Evolutionary conservation across 1,139 yeast species (phyloP).

Genomic region (Waltiozyma sp.): DNA sequence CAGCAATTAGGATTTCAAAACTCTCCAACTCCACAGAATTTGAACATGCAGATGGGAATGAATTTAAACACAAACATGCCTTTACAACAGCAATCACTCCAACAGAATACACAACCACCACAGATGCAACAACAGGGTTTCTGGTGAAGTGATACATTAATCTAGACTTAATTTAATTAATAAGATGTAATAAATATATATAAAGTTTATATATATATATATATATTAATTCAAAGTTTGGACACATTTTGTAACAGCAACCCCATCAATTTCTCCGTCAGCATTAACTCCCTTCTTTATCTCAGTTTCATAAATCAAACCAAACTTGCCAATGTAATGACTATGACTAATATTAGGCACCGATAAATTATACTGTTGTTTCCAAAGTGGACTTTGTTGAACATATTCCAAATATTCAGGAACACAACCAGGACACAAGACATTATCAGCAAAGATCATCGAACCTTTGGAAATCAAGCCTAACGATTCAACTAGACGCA

Average conservation of each 20-base stretch:
- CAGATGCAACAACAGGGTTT: constrained; percentile 2
- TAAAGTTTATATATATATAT: neutral
- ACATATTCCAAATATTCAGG: constrained; percentile 33
- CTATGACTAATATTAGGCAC: constrained; percentile 23
- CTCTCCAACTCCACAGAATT: neutral
- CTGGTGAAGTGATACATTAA: neutral
- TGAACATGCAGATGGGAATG: neutral
- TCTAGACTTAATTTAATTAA: no score
- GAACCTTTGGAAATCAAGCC: constrained; percentile 32
- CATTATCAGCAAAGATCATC: constrained; percentile 31
- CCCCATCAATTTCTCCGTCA: constrained; percentile 2
- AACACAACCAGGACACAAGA: constrained; percentile 25
- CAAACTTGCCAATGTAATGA: constrained; percentile 32
- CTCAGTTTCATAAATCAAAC: constrained; percentile 29
- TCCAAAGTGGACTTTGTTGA: constrained; percentile 28
- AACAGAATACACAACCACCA: neutral
- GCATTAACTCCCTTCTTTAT: constrained; percentile 8
- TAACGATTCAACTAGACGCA: constrained; percentile 31
- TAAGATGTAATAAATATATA: neutral
- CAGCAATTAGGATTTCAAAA: constrained; percentile 1
- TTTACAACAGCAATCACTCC: neutral
- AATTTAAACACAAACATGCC: neutral
- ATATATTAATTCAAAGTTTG: constrained; percentile 6
- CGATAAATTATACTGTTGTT: constrained; percentile 21
- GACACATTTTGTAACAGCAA: constrained; percentile 13